A percentile compares a stretch with the other conserved stretches of the same genome.
Evolutionary conservation across 331 rosid species (phyloP).

Genomic region (Ulmus americana): DNA sequence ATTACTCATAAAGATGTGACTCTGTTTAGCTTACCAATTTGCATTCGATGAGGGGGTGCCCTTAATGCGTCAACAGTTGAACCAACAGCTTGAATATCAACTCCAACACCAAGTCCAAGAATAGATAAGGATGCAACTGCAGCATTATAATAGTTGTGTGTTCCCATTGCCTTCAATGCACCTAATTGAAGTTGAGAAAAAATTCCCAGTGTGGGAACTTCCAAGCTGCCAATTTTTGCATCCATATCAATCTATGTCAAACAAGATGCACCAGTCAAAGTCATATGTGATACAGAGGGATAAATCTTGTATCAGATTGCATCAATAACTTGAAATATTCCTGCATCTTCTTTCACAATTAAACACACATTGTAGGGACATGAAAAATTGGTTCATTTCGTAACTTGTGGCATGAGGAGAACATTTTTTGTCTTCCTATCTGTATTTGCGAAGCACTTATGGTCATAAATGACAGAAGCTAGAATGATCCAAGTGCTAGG

Average conservation of each 20-base stretch:
- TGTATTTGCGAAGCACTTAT: neutral
- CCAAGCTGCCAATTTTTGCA: slow-evolving; percentile 20
- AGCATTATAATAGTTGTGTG: slow-evolving; percentile 29
- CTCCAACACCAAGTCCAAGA: slow-evolving; percentile 24
- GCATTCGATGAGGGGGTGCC: slow-evolving; percentile 33
- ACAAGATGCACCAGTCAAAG: slow-evolving; percentile 1
- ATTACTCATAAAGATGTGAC: neutral
- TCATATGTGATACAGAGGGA: neutral
- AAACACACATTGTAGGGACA: neutral
- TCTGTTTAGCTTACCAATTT: slow-evolving; percentile 26
- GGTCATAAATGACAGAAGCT: neutral
- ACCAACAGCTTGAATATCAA: slow-evolving; percentile 20
- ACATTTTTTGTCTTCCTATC: neutral
- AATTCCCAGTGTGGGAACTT: slow-evolving; percentile 28
- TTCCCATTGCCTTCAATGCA: slow-evolving; percentile 25
- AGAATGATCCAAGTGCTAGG: neutral
- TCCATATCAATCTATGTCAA: slow-evolving; percentile 20
- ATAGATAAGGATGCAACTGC: slow-evolving; percentile 29
- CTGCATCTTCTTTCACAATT: neutral
- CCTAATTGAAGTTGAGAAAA: slow-evolving; percentile 24
- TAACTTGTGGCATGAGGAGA: neutral
- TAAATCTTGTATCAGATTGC: neutral
- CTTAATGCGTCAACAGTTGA: slow-evolving; percentile 23
- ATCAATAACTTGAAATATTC: neutral
- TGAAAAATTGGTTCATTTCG: neutral